phyloP scores from a whole-genome alignment of 176 grass and related monocot genomes.

The Elymus sibiricus region DNA sequence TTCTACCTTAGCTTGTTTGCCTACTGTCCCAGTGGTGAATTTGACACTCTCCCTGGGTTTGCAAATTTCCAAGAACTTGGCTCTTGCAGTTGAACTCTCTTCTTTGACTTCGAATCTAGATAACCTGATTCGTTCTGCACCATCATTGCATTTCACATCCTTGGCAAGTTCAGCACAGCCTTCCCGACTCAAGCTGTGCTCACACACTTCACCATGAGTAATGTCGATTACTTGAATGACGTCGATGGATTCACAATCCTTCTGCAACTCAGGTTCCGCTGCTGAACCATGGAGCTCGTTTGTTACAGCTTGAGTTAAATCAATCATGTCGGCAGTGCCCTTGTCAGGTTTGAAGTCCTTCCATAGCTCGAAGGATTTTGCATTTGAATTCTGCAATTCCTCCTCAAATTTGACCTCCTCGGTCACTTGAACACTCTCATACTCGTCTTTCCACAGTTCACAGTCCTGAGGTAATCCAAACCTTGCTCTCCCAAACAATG shows the following conservation, averaged over 20 bases:
- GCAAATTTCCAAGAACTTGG: neutral
- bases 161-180: neutral
- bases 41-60: neutral
- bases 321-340: neutral
- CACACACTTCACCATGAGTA: neutral
- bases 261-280: neutral
- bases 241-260: neutral
- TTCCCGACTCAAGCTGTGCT: neutral
- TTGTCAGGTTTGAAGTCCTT: neutral
- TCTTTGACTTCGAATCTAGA: neutral
- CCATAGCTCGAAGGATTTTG: neutral
- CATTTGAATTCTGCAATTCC: neutral
- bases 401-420: neutral
- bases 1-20: neutral
- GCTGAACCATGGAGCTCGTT: neutral
- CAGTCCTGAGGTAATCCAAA: slow-evolving; percentile 42
- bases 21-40: neutral
- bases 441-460: slow-evolving; percentile 21
- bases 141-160: neutral
- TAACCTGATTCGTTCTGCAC: neutral
- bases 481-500: slow-evolving; percentile 67
- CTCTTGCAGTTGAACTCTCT: neutral
- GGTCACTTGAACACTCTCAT: neutral
- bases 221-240: neutral
- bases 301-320: neutral